Evolutionary conservation across 768 basidiomycete species (phyloP).

Genomic region (Tephrocybe rancida): DNA sequence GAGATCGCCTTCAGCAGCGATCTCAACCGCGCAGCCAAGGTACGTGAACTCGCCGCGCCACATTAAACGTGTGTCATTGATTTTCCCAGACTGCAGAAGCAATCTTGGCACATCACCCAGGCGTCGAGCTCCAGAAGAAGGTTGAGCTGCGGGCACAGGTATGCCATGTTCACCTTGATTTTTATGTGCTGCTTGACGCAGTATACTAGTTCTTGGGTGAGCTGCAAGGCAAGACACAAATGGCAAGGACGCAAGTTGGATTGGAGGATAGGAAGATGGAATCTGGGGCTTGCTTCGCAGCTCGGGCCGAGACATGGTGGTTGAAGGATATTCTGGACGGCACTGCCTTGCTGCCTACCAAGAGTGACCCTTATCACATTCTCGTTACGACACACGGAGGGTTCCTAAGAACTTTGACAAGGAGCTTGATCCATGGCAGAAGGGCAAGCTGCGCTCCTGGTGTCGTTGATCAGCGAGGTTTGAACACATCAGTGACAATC

Average conservation of each 20-base stretch:
- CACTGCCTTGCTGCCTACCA: slow-evolving; percentile 21
- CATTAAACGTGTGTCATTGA: slow-evolving; percentile 1
- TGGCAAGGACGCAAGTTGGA: slow-evolving; percentile 18
- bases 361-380: slow-evolving; percentile 38
- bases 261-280: slow-evolving; percentile 38
- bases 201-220: slow-evolving; percentile 29
- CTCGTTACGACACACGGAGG: slow-evolving; percentile 72
- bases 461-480: slow-evolving; percentile 37
- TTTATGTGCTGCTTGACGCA: not conserved
- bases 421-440: slow-evolving; percentile 43
- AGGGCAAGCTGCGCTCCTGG: slow-evolving; percentile 37
- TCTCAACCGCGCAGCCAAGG: slow-evolving; percentile 66
- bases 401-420: slow-evolving; percentile 56
- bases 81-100: slow-evolving; percentile 63
- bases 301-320: slow-evolving; percentile 69
- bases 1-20: slow-evolving; percentile 71
- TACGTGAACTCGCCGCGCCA: slow-evolving; percentile 29
- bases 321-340: slow-evolving; percentile 39
- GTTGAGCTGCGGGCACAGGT: slow-evolving; percentile 68
- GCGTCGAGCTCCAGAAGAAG: slow-evolving; percentile 42
- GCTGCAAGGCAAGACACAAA: slow-evolving; percentile 48
- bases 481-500: slow-evolving; percentile 60
- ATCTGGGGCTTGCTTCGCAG: slow-evolving; percentile 36
- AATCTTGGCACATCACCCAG: slow-evolving; percentile 58
- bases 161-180: slow-evolving; percentile 17